These are phyloP conservation scores for Phytopythium oedochilum DNA, from an alignment of 352 stramenopile genomes.

Conservation along the genomic window DNA sequence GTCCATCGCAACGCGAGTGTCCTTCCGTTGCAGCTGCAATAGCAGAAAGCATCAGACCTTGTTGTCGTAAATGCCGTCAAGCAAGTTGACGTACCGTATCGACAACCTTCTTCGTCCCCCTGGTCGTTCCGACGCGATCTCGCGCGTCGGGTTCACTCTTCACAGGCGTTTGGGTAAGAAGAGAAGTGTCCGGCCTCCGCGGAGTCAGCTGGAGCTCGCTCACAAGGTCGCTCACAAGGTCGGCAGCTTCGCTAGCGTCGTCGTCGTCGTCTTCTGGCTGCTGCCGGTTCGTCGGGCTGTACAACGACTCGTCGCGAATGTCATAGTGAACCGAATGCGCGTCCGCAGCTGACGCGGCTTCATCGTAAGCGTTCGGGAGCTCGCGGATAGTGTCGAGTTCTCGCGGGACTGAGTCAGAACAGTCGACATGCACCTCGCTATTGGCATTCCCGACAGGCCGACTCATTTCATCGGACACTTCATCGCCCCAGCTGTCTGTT, in stretches of 20 bases:
- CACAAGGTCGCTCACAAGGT: background rate
- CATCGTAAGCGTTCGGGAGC: slow-evolving; percentile 3
- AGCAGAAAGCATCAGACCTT: background rate
- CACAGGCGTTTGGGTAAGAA: background rate
- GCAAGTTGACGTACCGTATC: background rate
- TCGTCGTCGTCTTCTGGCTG: background rate
- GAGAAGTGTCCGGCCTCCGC: background rate
- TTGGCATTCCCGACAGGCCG: slow-evolving; percentile 21
- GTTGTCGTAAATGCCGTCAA: background rate
- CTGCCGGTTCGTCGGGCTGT: background rate
- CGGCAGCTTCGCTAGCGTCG: background rate
- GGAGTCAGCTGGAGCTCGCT: slow-evolving; percentile 1
- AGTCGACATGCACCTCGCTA: slow-evolving; percentile 10
- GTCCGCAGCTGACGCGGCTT: background rate
- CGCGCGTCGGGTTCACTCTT: background rate
- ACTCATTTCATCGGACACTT: slow-evolving; percentile 25
- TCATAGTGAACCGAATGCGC: background rate
- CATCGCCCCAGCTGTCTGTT: slow-evolving; percentile 58
- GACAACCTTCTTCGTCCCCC: background rate
- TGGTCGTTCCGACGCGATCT: background rate
- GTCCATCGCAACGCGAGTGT: slow-evolving; percentile 19
- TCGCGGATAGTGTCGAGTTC: slow-evolving; percentile 37
- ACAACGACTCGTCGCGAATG: background rate
- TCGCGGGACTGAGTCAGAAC: slow-evolving; percentile 13
- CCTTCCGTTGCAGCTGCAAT: slow-evolving; percentile 17